Conservation (phyloP, 495 filamentous ascomycete species). For the Penicillium canescens region DNA sequence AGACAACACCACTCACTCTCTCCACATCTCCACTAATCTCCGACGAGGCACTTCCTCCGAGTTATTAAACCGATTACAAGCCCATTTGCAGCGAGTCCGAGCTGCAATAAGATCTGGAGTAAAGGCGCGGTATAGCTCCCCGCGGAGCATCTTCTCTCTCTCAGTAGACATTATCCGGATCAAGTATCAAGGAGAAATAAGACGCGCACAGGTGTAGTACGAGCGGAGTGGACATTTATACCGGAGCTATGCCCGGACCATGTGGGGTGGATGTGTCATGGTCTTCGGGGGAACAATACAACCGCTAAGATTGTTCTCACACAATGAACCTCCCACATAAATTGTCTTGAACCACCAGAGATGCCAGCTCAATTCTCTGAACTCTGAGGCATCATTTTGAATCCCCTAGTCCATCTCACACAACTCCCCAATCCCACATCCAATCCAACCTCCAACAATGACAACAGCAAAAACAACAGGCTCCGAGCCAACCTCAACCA, state of each 20-base stretch:
- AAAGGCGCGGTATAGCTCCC: slow-evolving; percentile 53
- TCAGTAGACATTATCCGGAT: slow-evolving; percentile 25
- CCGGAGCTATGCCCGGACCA: neutral
- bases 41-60: slow-evolving; percentile 58
- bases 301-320: slow-evolving; percentile 3
- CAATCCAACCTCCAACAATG: slow-evolving; percentile 9
- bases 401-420: too few relatives aligned
- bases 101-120: slow-evolving; percentile 55
- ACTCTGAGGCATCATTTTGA: too few relatives aligned
- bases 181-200: neutral
- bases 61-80: slow-evolving; percentile 63
- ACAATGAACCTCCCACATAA: slow-evolving; percentile 3
- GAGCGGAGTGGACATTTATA: neutral
- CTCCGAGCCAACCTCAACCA: slow-evolving; percentile 12
- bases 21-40: slow-evolving; percentile 65
- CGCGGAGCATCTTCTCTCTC: slow-evolving; percentile 39
- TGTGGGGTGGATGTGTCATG: slow-evolving; percentile 3
- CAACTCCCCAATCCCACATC: neutral
- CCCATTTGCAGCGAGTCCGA: slow-evolving; percentile 57
- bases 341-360: neutral
- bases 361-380: too few relatives aligned
- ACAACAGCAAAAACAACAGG: slow-evolving; percentile 12
- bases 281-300: slow-evolving; percentile 7
- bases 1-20: slow-evolving; percentile 56
- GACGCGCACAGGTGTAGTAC: neutral